Base-by-base conservation (phyloP, 768 basidiomycete species). In the Daedaleopsis sinensis region DNA sequence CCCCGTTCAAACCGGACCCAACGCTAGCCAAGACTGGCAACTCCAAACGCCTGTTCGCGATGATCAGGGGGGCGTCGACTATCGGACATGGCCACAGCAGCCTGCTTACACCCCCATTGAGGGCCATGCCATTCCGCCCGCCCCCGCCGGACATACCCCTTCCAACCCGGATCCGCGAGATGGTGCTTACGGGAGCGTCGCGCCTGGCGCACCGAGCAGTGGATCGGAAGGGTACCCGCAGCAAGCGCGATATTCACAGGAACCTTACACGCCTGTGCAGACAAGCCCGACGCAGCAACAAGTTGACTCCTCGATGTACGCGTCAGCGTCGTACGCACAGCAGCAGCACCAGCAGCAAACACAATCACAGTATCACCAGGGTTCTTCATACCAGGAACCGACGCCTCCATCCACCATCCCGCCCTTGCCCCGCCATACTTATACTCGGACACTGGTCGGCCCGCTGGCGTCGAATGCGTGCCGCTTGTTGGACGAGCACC, bases 401-500 rank as follows among this genome's bases (percentile, higher is more conserved):
- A 67, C 70, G 46, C 66, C 71, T 46, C 66, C 70, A 16, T 67
- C 72, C 57, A 67, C 77, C 38, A 73, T 76, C 42, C 76, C 80
- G 44, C 78, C 86, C 56, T 74, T 84, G 57, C 81, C 87, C n/a
- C 80, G 87, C 58, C 83, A 90, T 66, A 80, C 86, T 6, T 94
- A 92, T 74, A 92, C 92, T 12, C 84, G 94, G 55, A 95, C 94
- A 1, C 84, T 97, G 8, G 93, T 97, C 59, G 96, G 96, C 10
- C 91, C 94, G 1, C 81, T 96, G 16, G 90, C 90, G 18, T 87
- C 93, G 35, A 92, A 93, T 71, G 95, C 93, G 16, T 90, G 89
- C 73, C 86, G 89, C 52, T 80, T 97, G 53, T 77, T 86, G 58
- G 94, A 96, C 71, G 91, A 94, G 70, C 86, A 94, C 73, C 88